phyloP scores from a whole-genome alignment of 306 rosid species.

The Spatholobus suberectus region DNA sequence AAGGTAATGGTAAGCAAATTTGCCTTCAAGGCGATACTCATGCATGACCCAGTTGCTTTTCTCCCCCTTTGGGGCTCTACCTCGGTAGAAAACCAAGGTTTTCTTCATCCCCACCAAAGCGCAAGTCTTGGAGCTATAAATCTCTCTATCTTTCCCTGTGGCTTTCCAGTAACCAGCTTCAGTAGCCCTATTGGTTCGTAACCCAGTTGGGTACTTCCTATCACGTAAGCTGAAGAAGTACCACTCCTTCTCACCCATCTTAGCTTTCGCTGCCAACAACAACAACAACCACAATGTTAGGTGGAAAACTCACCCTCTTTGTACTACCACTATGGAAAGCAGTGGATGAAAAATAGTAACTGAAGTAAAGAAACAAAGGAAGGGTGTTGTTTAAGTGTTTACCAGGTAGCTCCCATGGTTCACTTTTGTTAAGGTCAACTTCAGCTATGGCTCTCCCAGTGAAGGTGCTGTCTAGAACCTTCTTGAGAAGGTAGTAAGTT shows the following conservation, averaged over 20 bases:
- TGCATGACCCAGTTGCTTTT: slow-evolving; percentile 99
- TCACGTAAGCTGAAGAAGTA: slow-evolving; percentile 90
- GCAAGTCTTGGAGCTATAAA: slow-evolving; percentile 74
- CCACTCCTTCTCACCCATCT: slow-evolving; percentile 99
- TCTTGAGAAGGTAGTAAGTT: slow-evolving; percentile 86
- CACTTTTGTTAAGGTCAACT: slow-evolving; percentile 97
- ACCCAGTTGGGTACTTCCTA: slow-evolving; percentile 91
- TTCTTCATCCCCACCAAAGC: slow-evolving; percentile 96
- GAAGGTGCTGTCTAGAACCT: slow-evolving; percentile 78
- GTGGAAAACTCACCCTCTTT: background rate
- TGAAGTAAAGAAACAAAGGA: background rate
- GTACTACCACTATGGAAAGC: background rate
- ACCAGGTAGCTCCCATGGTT: slow-evolving; percentile 99
- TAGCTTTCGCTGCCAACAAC: slow-evolving; percentile 70
- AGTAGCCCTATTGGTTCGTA: slow-evolving; percentile 86
- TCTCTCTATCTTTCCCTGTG: slow-evolving; percentile 93
- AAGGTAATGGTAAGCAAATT: slow-evolving; percentile 86
- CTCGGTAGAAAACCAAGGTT: slow-evolving; percentile 88
- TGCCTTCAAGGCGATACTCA: slow-evolving; percentile 98
- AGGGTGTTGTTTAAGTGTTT: background rate
- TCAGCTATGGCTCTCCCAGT: slow-evolving; percentile 88
- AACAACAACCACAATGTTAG: background rate
- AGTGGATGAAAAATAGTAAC: background rate
- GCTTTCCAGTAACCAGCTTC: slow-evolving; percentile 99
- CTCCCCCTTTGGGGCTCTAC: slow-evolving; percentile 94